Base-by-base conservation (phyloP, 352 stramenopile genomes). In the Phytophthora vignae region DNA sequence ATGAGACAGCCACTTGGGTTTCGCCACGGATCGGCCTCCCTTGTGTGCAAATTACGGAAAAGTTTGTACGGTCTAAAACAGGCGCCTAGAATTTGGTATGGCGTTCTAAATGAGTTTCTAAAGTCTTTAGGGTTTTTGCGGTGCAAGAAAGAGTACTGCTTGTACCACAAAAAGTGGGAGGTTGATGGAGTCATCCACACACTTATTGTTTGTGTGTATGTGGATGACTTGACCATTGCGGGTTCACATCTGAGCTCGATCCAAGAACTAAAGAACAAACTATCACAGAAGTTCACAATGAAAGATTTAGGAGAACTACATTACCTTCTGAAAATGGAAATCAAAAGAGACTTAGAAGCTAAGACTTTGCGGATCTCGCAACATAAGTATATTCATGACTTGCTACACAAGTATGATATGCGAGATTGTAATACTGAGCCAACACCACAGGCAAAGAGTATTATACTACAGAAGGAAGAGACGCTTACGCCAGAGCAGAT, bases 111-210 rank as follows among this genome's bases (percentile, higher is more conserved):
- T 48, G 21, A 8, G 0, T 64, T 55, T 10, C 17, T 70, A 14
- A 50, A 52, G 15, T 11, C 4, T 1, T 48, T 50, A 40, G 36
- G 52, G 3, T 61, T 68, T n/a, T 38, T 55, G 11, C 29, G 14
- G 42, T 68, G 27, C 54, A 64, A 63, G 31, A 64, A 64, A 53
- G n/a, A 59, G 17, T 44, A 64, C 40, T 64, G 53, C 17, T 70
- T 70, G 63, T 70, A 70, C 25, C 54, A 22, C 8, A 64, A 58
- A 70, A 64, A 14, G n/a, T 70, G 54, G 36, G 36, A 42, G 36
- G 36, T 42, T 42, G 11, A 42, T 42, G 36, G 33, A 14, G 33
- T 40, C 33, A 10, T 40, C 33, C 33, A 40, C 33, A 40, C 33
- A 11, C 33, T 40, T 14, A 15, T 40, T 15, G 33, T 40, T 11